Conservation (phyloP, 176 grass and related monocot species). For the Ampelocalamus luodianensis region DNA sequence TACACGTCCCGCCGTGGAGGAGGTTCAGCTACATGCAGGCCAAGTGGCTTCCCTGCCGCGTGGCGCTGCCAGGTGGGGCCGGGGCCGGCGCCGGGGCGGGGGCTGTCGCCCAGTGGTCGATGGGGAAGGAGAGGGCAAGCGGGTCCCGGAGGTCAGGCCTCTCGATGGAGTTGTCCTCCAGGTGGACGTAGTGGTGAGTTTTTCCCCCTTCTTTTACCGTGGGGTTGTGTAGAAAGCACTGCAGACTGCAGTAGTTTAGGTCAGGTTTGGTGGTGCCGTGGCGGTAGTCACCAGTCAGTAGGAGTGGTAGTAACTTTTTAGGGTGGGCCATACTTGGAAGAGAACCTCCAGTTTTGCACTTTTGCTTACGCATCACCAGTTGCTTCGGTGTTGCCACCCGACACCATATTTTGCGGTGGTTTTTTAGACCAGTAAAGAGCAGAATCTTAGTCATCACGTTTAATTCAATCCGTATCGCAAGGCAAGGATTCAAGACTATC, state of each 20-base stretch:
- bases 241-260: background rate
- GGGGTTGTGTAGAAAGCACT: background rate
- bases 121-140: background rate
- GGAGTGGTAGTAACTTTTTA: background rate
- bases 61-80: background rate
- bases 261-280: background rate
- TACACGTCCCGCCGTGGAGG: constrained; percentile 83
- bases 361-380: constrained; percentile 34
- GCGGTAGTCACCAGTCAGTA: background rate
- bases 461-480: background rate
- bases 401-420: constrained; percentile 26
- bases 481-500: background rate
- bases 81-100: background rate
- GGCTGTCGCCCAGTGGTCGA: constrained; percentile 13
- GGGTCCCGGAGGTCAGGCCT: constrained; percentile 18
- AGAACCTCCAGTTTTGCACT: background rate
- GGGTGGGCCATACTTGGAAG: background rate
- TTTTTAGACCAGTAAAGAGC: background rate
- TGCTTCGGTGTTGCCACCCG: background rate
- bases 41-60: constrained; percentile 62
- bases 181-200: background rate
- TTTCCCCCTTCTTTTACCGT: background rate
- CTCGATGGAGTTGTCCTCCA: constrained; percentile 18
- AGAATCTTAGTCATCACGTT: background rate
- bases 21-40: constrained; percentile 65